Base-by-base conservation (phyloP, 345 rosid species). In the Anastatica hierochuntica region DNA sequence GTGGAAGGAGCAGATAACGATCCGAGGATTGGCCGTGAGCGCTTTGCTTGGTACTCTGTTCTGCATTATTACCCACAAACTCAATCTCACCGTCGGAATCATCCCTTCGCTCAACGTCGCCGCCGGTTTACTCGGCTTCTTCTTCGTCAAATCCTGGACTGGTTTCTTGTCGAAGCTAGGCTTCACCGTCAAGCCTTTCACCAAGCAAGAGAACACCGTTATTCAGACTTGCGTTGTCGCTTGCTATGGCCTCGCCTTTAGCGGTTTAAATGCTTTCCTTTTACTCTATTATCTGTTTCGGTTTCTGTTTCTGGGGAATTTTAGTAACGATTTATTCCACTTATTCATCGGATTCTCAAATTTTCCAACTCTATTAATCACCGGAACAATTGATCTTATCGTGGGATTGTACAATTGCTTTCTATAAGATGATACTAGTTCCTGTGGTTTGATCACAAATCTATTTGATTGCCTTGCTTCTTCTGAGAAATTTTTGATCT, bases 211-310 rank as follows among this genome's bases (percentile, higher is more conserved):
- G 78, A 86, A 86, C 70, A 82, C 95, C 26, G 94, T 90, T 39
- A 82, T 90, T 29, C 97, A 90, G 67, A 90, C 97, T 38, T 84
- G 95, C 55, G 94, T 90, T n/a, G 97, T 90, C 12, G 97, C 95
- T 27, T 83, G 95, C 68, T 90, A 86, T 14, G 95, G 94, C 73
- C 94, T 90, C 43, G 94, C 95, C 18, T 86, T 72, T 57, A 90
- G 95, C 63, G 94, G 97, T 68, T 51, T 3, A 31, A 34, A 46
- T 21, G 24, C n/a, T n/a, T n/a, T n/a, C n/a, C n/a, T n/a, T n/a
- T n/a, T n/a, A n/a, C n/a, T n/a, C n/a, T n/a, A n/a, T n/a, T n/a
- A n/a, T n/a, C n/a, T 14, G 36, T 31, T 2, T 34, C 23, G 18
- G n/a, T n/a, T n/a, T n/a, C n/a, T n/a, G n/a, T n/a, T n/a, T n/a